A percentile compares a stretch with the other conserved stretches of the same genome.
Conservation (phyloP, 768 basidiomycete species). For the Hysterangium stoloniferum region DNA sequence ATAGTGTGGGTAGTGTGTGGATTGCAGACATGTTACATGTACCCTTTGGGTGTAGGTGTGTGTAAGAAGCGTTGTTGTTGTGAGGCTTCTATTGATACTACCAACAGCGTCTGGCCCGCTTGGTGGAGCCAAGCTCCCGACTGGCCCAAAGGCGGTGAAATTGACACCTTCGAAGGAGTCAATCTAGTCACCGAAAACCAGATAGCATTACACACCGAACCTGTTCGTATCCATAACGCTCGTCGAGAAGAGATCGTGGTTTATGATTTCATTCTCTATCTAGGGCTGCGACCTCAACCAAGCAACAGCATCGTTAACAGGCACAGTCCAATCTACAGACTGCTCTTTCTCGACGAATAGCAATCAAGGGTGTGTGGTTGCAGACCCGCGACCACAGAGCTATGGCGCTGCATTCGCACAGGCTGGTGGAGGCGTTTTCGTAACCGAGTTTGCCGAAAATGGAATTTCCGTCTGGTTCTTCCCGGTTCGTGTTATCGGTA, state of each 20-base stretch:
- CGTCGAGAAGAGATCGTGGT: neutral
- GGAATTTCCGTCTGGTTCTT: constrained; percentile 63
- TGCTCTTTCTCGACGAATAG: constrained; percentile 47
- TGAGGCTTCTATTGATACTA: too few species aligned
- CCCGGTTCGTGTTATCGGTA: constrained; percentile 22
- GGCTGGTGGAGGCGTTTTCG: constrained; percentile 61
- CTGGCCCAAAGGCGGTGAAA: constrained; percentile 52
- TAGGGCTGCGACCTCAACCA: constrained; percentile 4
- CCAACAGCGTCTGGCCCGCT: constrained; percentile 45
- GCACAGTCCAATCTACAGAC: constrained; percentile 45
- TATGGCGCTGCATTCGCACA: constrained; percentile 63
- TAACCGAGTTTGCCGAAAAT: constrained; percentile 59
- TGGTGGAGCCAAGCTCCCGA: constrained; percentile 43
- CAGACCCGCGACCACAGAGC: constrained; percentile 43
- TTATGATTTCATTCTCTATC: neutral
- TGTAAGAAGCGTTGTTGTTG: too few species aligned
- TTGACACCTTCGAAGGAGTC: constrained; percentile 79
- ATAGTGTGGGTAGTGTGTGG: constrained; percentile 54
- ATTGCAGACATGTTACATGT: constrained; percentile 57
- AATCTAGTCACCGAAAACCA: constrained; percentile 59
- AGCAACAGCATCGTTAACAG: neutral
- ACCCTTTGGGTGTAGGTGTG: constrained; percentile 31
- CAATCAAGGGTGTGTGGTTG: constrained; percentile 61
- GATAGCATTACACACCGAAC: constrained; percentile 65
- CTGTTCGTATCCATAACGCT: constrained; percentile 28